phyloP scores from a whole-genome alignment of 345 rosid genomes.

The Murraya koenigii region DNA sequence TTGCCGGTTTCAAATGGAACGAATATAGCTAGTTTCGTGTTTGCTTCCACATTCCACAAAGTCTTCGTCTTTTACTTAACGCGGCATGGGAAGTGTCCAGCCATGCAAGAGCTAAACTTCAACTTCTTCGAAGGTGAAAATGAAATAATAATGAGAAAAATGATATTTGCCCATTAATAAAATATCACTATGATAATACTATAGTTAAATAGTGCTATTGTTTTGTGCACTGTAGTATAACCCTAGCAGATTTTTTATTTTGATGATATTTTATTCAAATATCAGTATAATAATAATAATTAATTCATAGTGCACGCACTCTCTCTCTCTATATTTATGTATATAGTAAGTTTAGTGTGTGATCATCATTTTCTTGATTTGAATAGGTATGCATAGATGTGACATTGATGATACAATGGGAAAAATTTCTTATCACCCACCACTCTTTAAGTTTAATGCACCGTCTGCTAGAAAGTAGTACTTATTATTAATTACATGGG shows the following conservation, averaged over 20 bases:
- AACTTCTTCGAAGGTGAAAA: slow-evolving; percentile 16
- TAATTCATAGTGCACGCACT: no score
- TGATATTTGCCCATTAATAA: background rate
- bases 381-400: slow-evolving; percentile 26
- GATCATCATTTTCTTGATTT: background rate
- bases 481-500: background rate
- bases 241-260: no score
- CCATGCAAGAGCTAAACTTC: slow-evolving; percentile 25
- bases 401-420: slow-evolving; percentile 27
- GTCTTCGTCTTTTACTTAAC: slow-evolving; percentile 1
- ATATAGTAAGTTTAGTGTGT: background rate
- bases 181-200: no score
- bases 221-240: no score
- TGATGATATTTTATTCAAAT: background rate
- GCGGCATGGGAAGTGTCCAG: slow-evolving; percentile 21
- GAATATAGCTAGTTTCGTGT: slow-evolving; percentile 16
- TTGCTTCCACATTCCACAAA: slow-evolving; percentile 21
- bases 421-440: slow-evolving; percentile 24
- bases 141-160: background rate
- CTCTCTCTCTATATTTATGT: background rate
- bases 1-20: slow-evolving; percentile 33
- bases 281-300: background rate
- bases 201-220: no score
- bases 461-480: slow-evolving; percentile 13
- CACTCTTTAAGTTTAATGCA: slow-evolving; percentile 15